These are phyloP conservation scores for Galerina sulciceps DNA, from an alignment of 768 basidiomycete genomes.

Conservation along the genomic window DNA sequence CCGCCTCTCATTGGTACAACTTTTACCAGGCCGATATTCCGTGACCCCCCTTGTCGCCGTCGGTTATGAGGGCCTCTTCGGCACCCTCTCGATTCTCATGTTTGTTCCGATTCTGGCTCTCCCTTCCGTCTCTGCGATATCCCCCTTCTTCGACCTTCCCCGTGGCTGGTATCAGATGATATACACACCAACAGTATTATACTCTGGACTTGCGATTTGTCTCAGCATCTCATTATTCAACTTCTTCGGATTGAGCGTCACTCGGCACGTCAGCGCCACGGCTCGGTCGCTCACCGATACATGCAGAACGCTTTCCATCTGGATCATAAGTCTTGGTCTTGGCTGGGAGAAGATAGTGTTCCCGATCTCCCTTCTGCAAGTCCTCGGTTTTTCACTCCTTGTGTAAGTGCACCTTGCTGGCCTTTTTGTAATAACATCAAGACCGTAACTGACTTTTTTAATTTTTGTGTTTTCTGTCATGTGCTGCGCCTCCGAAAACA, in stretches of 20 bases:
- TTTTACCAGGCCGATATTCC: conserved; percentile 60
- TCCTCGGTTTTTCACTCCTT: conserved; percentile 83
- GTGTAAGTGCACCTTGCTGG: conserved; percentile 62
- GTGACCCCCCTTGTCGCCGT: conserved; percentile 92
- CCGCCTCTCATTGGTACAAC: conserved; percentile 2
- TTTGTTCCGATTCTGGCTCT: conserved; percentile 83
- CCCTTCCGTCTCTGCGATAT: conserved; percentile 61
- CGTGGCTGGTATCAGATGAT: conserved; percentile 92
- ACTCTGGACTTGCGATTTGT: conserved; percentile 72
- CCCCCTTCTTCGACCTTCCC: conserved; percentile 85
- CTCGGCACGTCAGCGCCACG: conserved; percentile 91
- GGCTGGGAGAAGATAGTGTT: conserved; percentile 90
- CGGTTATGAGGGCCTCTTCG: conserved; percentile 93
- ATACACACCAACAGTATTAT: conserved; percentile 71
- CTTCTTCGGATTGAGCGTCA: conserved; percentile 90
- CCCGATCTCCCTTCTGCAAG: conserved; percentile 83
- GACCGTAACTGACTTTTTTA: conserved; percentile 8
- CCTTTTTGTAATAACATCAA: not conserved
- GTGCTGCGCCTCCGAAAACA: conserved; percentile 30
- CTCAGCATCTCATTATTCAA: conserved; percentile 84
- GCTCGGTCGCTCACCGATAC: conserved; percentile 92
- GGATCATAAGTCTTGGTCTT: conserved; percentile 86
- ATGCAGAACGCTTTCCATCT: conserved; percentile 94
- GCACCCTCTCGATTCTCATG: conserved; percentile 76
- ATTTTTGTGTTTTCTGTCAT: conserved; percentile 7